Conservation (phyloP, 306 rosid species). For the Vigna radiata region DNA sequence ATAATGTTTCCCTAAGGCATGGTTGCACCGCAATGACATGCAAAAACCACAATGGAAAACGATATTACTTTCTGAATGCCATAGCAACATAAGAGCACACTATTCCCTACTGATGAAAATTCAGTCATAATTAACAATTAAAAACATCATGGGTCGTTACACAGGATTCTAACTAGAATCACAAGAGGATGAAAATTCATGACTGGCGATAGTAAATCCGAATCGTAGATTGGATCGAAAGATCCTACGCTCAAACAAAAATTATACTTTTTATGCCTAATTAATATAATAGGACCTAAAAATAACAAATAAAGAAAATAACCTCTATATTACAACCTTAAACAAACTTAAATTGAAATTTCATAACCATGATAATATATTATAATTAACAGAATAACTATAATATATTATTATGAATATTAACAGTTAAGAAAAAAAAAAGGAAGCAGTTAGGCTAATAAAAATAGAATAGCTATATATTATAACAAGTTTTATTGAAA, state of each 20-base stretch:
- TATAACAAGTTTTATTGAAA: not conserved
- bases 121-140: not conserved
- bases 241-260: too few relatives aligned
- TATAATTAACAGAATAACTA: not conserved
- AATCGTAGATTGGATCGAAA: too few relatives aligned
- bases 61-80: not conserved
- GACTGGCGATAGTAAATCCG: too few relatives aligned
- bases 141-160: too few relatives aligned
- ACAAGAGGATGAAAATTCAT: too few relatives aligned
- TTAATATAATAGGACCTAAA: not conserved
- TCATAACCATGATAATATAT: not conserved
- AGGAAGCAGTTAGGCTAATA: not conserved
- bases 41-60: not conserved
- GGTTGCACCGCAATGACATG: not conserved
- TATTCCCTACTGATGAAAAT: not conserved
- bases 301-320: not conserved
- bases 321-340: not conserved
- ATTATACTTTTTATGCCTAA: not conserved
- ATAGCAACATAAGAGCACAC: not conserved
- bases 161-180: too few relatives aligned
- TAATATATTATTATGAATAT: not conserved
- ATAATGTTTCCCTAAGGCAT: too few relatives aligned
- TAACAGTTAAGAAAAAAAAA: not conserved
- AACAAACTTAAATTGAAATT: not conserved
- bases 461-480: not conserved